Percentiles rank a stretch among this genome's conserved stretches.
Conservation (phyloP, 1,284 basidiomycete genomes). For the Lentinus polychrous region DNA sequence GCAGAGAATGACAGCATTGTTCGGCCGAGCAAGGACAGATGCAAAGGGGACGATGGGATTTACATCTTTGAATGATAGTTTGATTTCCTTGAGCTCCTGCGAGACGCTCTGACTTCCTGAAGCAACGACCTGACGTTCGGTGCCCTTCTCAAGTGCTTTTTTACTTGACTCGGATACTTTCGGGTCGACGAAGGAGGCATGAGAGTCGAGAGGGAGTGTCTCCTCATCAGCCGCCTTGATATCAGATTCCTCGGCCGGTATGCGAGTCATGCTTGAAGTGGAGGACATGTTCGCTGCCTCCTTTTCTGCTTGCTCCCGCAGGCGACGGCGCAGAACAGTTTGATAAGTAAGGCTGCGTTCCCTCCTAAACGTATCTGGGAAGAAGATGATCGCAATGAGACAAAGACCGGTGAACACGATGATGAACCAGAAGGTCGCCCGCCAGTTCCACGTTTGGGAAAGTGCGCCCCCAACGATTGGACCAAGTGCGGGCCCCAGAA, state of each 20-base stretch:
- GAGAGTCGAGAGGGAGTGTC: neutral
- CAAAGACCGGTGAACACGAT: constrained; percentile 53
- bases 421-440: constrained; percentile 78
- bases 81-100: constrained; percentile 32
- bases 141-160: constrained; percentile 9
- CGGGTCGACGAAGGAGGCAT: neutral
- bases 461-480: constrained; percentile 70
- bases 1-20: constrained; percentile 63
- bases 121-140: constrained; percentile 4
- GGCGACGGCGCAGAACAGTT: constrained; percentile 35
- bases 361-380: constrained; percentile 78
- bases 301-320: neutral
- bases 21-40: constrained; percentile 49
- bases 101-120: neutral
- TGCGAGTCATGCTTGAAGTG: neutral
- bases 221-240: neutral
- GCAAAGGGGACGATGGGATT: constrained; percentile 64
- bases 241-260: neutral
- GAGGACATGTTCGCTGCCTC: neutral
- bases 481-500: constrained; percentile 54
- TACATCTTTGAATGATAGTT: constrained; percentile 63
- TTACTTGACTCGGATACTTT: neutral
- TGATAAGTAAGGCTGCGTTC: constrained; percentile 79
- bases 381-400: constrained; percentile 56
- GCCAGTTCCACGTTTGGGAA: constrained; percentile 67